Evolutionary conservation across 352 stramenopile species (phyloP).

Genomic region (Globisporangium cederbergense): DNA sequence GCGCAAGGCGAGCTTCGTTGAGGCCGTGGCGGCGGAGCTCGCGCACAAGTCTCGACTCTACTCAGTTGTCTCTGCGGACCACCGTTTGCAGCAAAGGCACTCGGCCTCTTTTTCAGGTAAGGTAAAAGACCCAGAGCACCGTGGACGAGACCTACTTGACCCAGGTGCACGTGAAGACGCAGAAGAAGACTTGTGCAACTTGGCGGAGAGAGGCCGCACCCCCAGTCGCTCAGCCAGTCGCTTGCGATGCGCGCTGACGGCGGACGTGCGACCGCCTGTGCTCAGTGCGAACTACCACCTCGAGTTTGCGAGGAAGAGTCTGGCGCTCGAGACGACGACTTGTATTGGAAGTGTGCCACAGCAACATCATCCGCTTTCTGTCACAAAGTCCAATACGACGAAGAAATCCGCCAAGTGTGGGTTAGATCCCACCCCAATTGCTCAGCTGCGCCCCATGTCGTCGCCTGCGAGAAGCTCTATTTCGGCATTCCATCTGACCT

Average conservation of each 20-base stretch:
- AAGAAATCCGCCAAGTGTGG: not conserved
- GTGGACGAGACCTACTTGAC: not conserved
- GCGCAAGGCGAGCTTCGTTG: slow-evolving; percentile 30
- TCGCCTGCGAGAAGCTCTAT: not conserved
- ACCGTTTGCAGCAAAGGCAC: not conserved
- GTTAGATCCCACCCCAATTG: not conserved
- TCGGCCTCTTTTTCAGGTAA: not conserved
- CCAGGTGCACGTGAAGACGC: not conserved
- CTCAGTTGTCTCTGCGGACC: not conserved
- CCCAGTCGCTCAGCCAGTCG: slow-evolving; percentile 21
- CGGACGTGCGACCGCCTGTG: slow-evolving; percentile 19
- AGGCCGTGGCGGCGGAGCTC: slow-evolving; percentile 29
- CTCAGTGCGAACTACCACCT: slow-evolving; percentile 34
- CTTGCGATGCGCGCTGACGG: slow-evolving; percentile 20
- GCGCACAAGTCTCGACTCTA: slow-evolving; percentile 18
- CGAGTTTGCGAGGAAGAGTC: slow-evolving; percentile 7
- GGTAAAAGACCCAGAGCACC: not conserved
- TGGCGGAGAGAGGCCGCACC: slow-evolving; percentile 5
- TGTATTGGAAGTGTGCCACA: not conserved
- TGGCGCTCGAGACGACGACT: slow-evolving; percentile 1
- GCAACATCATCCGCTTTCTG: not conserved
- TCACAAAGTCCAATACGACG: slow-evolving; percentile 4
- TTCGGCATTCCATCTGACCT: slow-evolving; percentile 1
- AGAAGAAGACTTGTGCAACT: slow-evolving; percentile 2
- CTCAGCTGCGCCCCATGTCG: slow-evolving; percentile 10